phyloP scores from a whole-genome alignment of 2,329 filamentous ascomycete genomes.

The Fusarium brevicatenulatum region DNA sequence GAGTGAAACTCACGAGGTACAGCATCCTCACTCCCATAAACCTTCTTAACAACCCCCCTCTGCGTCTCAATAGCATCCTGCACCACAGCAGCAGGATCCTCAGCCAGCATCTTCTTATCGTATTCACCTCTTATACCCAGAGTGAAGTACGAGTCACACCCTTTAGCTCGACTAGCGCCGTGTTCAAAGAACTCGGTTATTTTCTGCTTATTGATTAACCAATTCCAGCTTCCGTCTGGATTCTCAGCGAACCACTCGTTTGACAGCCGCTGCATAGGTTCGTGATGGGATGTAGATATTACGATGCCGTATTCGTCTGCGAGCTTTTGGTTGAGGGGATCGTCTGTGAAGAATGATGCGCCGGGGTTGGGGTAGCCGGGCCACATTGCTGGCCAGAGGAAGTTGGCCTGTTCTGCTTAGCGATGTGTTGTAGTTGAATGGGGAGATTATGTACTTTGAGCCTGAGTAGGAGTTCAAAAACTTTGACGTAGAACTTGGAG shows the following conservation, averaged over 20 bases:
- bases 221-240: slow-evolving; percentile 27
- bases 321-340: slow-evolving; percentile 65
- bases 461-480: slow-evolving; percentile 65
- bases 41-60: slow-evolving; percentile 61
- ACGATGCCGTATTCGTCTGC: slow-evolving; percentile 56
- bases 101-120: slow-evolving; percentile 14
- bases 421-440: accelerated
- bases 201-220: slow-evolving; percentile 24
- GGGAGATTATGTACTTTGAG: background rate
- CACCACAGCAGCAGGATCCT: slow-evolving; percentile 23
- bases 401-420: slow-evolving; percentile 58
- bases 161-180: slow-evolving; percentile 9
- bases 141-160: slow-evolving; percentile 27
- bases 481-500: slow-evolving; percentile 66
- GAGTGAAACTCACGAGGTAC: slow-evolving; percentile 49
- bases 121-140: slow-evolving; percentile 31
- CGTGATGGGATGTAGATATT: slow-evolving; percentile 28
- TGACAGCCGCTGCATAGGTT: slow-evolving; percentile 28
- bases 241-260: slow-evolving; percentile 32
- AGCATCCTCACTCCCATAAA: slow-evolving; percentile 58
- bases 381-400: slow-evolving; percentile 76
- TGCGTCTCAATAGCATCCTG: slow-evolving; percentile 53
- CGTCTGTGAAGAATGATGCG: slow-evolving; percentile 71
- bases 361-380: slow-evolving; percentile 58
- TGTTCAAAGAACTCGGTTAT: slow-evolving; percentile 27